Evolutionary conservation across 2,329 filamentous ascomycete species (phyloP).

Genomic region (Hymenoscyphus linearis): DNA sequence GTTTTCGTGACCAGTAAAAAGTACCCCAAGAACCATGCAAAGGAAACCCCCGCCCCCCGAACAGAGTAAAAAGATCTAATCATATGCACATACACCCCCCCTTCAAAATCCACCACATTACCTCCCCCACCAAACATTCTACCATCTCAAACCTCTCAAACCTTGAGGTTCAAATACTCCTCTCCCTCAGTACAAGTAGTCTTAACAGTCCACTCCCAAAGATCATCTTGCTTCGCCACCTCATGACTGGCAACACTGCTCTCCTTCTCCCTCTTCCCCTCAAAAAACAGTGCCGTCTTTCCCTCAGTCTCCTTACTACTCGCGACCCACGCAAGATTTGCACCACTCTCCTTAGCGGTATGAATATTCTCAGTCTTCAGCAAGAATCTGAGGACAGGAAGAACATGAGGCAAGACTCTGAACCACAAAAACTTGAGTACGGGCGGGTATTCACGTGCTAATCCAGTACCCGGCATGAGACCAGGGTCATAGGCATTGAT

Average conservation of each 20-base stretch:
- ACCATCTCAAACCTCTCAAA: not conserved
- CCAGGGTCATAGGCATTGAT: constrained; percentile 43
- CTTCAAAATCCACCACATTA: not conserved
- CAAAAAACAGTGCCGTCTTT: constrained; percentile 40
- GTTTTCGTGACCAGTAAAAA: not conserved
- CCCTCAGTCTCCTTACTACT: constrained; percentile 31
- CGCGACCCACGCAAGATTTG: constrained; percentile 38
- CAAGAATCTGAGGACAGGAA: constrained; percentile 35
- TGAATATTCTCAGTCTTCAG: constrained; percentile 35
- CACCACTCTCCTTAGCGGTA: constrained; percentile 36
- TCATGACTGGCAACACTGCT: constrained; percentile 41
- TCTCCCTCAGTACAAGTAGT: constrained; percentile 21
- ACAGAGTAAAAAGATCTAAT: not conserved
- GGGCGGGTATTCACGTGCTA: constrained; percentile 33
- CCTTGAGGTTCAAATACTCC: constrained; percentile 1
- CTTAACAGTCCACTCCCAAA: constrained; percentile 44
- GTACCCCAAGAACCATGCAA: not conserved
- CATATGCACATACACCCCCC: not conserved
- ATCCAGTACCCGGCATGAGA: constrained; percentile 43
- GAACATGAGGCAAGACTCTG: constrained; percentile 33
- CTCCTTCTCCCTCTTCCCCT: constrained; percentile 36
- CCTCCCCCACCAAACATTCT: not conserved
- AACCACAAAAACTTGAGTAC: constrained; percentile 34
- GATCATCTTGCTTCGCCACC: constrained; percentile 42
- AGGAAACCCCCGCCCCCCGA: not conserved